Percentiles rank a stretch among this genome's conserved stretches.
phyloP scores from a whole-genome alignment of 2,329 filamentous ascomycete species.

The Neodidymelliopsis sp. region DNA sequence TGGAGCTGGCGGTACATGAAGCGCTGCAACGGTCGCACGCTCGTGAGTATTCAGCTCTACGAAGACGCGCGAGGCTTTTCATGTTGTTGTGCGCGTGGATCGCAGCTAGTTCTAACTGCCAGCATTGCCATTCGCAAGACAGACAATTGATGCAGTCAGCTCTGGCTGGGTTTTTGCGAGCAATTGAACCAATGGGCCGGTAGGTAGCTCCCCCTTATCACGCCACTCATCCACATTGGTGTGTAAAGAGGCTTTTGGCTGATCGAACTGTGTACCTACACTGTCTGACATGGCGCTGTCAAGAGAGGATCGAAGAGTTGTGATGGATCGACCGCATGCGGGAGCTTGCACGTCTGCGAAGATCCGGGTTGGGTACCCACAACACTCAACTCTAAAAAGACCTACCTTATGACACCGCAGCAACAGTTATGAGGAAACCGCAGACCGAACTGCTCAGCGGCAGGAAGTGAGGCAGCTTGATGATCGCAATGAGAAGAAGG shows the following conservation, averaged over 20 bases:
- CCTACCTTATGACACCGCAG: not conserved
- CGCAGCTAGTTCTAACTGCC: conserved; percentile 1
- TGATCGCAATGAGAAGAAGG: conserved; percentile 12
- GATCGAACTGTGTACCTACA: not conserved
- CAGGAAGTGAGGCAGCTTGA: conserved; percentile 7
- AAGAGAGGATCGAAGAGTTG: not conserved
- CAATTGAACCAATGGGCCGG: no score
- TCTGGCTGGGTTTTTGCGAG: no score
- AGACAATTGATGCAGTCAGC: no score
- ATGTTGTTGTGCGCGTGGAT: not conserved
- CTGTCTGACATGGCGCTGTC: not conserved
- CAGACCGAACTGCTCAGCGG: not conserved
- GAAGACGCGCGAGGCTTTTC: not conserved
- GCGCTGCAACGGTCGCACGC: not conserved
- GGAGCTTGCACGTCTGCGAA: conserved; percentile 10
- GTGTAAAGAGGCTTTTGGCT: not conserved
- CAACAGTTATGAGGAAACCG: not conserved
- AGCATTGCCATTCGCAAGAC: no score
- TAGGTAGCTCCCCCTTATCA: conserved; percentile 7
- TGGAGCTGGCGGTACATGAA: not conserved
- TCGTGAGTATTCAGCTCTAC: not conserved
- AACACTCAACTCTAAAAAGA: not conserved
- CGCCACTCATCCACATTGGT: not conserved
- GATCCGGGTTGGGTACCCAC: conserved; percentile 10
- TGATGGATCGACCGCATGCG: conserved; percentile 14